Base-by-base conservation (phyloP, 768 basidiomycete genomes). In the Agaricus blazei region DNA sequence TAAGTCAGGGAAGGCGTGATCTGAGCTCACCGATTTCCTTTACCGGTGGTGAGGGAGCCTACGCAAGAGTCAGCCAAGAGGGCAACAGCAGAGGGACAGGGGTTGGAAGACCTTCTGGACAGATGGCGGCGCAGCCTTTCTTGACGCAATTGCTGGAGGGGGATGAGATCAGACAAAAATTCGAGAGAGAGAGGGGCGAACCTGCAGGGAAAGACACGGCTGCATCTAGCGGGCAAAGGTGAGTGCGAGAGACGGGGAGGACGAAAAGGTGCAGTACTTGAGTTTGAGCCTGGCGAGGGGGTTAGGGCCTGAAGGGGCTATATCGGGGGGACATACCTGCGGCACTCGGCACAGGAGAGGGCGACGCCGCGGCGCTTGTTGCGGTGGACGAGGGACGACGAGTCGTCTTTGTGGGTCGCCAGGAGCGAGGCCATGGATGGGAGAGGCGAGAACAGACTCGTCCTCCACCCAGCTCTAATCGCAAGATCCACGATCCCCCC, bases 11-110 rank as follows among this genome's bases (percentile, higher is more conserved):
- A 37, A 15, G 11, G 37, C 24, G 27, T n/a, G 31, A 34, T 36
- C 43, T 40, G 34, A 23, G 58, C 64, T 48, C 61, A 84, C 85
- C 85, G 73, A 65, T 87, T 88, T 11, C 85, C 85, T 66, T 85
- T 87, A 57, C 86, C 86, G 12, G 86, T 87, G 9, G 85, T 87
- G 38, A 87, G 74, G 29, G 84, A 85, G 14, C 84, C 85, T 86
- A 58, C 41, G 45, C 49, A 31, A 34, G 54, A 44, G 41, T 47
- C 43, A 24, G 42, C 63, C 19, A 19, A 19, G 23, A 65, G 46
- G 31, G 59, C 42, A 58, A 37, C 47, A 19, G 34, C 34, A 34
- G 50, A 54, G 53, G 50, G 50, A 28, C 52, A 38, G 11, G 34
- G 34, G 7, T 31, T 31, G 31, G 34, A 66, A 48, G 49, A 80